These are phyloP conservation scores for Lasiosphaeris hirsuta DNA, from an alignment of 495 filamentous ascomycete genomes.

Conservation along the genomic window DNA sequence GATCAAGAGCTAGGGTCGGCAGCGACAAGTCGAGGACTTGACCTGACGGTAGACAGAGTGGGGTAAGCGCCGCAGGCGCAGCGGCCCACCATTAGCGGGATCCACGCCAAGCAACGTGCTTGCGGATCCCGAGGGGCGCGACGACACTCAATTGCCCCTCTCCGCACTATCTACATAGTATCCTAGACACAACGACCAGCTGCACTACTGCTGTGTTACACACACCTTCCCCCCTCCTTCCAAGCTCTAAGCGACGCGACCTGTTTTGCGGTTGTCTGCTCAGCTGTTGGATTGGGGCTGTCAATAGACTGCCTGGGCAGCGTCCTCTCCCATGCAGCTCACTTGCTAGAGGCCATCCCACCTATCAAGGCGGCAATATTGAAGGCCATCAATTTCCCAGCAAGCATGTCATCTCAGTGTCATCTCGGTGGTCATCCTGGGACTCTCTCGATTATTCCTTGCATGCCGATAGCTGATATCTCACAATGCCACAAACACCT, in stretches of 20 bases:
- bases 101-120: constrained; percentile 8
- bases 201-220: too few relatives aligned
- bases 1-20: neutral
- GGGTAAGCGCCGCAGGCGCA: constrained; percentile 1
- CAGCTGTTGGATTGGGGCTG: too few relatives aligned
- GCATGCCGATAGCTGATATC: too few relatives aligned
- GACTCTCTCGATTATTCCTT: too few relatives aligned
- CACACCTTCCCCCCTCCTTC: too few relatives aligned
- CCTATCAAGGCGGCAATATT: constrained; percentile 7
- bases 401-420: neutral
- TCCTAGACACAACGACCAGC: neutral
- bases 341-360: neutral
- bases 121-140: neutral
- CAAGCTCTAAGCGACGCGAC: too few relatives aligned
- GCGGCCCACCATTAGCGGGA: neutral
- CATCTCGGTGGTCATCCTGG: neutral
- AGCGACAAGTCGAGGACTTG: neutral
- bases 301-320: too few relatives aligned
- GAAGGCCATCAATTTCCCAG: constrained; percentile 4
- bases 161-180: neutral
- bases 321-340: neutral
- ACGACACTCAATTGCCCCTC: neutral
- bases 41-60: neutral
- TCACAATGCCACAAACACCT: neutral
- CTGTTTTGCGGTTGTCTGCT: too few relatives aligned